Evolutionary conservation across 805 yeast genomes (phyloP).

Genomic region (Candida saitoana): DNA sequence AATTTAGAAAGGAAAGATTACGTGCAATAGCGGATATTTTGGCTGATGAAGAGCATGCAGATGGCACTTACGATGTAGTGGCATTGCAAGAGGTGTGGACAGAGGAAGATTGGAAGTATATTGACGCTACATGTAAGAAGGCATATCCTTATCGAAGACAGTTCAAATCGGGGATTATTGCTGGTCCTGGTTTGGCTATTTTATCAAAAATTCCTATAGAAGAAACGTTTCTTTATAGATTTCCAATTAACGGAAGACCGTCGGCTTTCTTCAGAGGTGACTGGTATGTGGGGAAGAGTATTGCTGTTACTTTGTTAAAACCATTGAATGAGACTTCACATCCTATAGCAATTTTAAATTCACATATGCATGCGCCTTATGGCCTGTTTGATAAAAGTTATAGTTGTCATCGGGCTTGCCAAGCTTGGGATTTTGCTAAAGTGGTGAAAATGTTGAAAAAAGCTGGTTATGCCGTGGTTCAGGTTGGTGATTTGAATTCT

Average conservation of each 20-base stretch:
- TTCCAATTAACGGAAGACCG: constrained; percentile 92
- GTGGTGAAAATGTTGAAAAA: constrained; percentile 54
- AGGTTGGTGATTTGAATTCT: constrained; percentile 92
- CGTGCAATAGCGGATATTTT: constrained; percentile 69
- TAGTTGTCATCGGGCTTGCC: constrained; percentile 84
- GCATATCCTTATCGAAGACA: constrained; percentile 62
- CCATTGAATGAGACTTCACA: constrained; percentile 44
- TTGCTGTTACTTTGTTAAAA: constrained; percentile 64
- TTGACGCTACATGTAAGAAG: constrained; percentile 42
- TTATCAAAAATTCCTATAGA: constrained; percentile 81
- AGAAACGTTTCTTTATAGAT: constrained; percentile 72
- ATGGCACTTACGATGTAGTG: constrained; percentile 65
- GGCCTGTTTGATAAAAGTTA: constrained; percentile 69
- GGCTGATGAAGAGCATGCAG: constrained; percentile 26
- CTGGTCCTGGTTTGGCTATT: constrained; percentile 92
- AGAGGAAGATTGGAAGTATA: constrained; percentile 71
- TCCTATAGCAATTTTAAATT: constrained; percentile 75
- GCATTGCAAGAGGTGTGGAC: constrained; percentile 97
- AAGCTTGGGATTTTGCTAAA: constrained; percentile 91
- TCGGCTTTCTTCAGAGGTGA: constrained; percentile 93
- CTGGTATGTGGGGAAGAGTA: constrained; percentile 93
- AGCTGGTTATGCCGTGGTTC: constrained; percentile 80
- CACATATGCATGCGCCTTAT: constrained; percentile 98
- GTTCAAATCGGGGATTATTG: constrained; percentile 76
- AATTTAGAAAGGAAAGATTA: constrained; percentile 59